Percentiles rank a stretch among this genome's conserved stretches.
Conservation (phyloP, 1,284 basidiomycete genomes). For the Phellinidium pouzarii region DNA sequence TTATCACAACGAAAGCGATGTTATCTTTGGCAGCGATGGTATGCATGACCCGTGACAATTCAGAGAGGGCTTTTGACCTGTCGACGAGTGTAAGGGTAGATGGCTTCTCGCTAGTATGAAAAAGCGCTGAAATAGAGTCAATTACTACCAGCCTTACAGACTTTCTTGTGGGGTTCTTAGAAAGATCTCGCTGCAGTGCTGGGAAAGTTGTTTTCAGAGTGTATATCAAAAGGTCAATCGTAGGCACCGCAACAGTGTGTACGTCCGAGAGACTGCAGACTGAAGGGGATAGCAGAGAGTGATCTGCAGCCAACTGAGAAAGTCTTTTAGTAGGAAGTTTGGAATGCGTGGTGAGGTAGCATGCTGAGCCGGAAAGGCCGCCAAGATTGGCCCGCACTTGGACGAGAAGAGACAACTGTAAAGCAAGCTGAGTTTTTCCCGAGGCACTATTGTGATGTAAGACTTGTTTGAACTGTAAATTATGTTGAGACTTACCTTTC, state of each 20-base stretch:
- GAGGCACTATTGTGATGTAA: conserved; percentile 50
- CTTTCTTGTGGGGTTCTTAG: conserved; percentile 29
- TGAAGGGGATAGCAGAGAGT: conserved; percentile 41
- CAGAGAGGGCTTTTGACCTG: conserved; percentile 62
- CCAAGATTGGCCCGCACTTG: conserved; percentile 54
- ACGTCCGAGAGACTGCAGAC: conserved; percentile 57
- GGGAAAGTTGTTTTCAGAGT: conserved; percentile 63
- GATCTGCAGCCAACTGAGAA: conserved; percentile 44
- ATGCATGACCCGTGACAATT: conserved; percentile 64
- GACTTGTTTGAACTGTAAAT: background rate
- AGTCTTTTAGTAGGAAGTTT: conserved; percentile 65
- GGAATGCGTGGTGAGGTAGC: conserved; percentile 71
- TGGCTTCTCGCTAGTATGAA: conserved; percentile 53
- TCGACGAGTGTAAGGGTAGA: conserved; percentile 56
- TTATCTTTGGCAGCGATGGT: conserved; percentile 52
- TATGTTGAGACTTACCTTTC: conserved; percentile 56
- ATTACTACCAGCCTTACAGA: conserved; percentile 70
- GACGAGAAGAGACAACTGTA: conserved; percentile 70
- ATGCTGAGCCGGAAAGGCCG: conserved; percentile 54
- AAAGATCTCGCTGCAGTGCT: conserved; percentile 40
- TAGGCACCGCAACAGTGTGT: conserved; percentile 54
- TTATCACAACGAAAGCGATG: conserved; percentile 76
- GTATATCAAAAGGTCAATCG: conserved; percentile 58
- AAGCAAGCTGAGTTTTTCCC: conserved; percentile 82
- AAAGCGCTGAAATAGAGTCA: conserved; percentile 77